Evolutionary conservation across 2,329 filamentous ascomycete species (phyloP).

Genomic region (Colletotrichum sansevieriae): DNA sequence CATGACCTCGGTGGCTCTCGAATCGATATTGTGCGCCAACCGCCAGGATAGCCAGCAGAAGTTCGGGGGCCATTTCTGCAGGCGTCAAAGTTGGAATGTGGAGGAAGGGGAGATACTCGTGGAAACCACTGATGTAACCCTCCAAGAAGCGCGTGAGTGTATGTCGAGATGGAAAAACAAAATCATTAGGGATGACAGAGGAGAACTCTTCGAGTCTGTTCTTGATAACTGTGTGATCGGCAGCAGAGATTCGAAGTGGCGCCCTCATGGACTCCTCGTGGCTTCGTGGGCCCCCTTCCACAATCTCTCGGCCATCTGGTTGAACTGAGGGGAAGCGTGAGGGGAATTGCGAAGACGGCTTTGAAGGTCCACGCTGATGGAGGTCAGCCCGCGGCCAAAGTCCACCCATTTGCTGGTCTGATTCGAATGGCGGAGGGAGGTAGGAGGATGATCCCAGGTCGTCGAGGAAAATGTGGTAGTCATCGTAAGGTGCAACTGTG

Average conservation of each 20-base stretch:
- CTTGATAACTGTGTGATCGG: slow-evolving; percentile 68
- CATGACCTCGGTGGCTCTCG: slow-evolving; percentile 69
- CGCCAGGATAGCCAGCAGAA: slow-evolving; percentile 76
- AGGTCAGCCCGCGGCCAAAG: slow-evolving; percentile 62
- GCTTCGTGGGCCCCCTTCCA: slow-evolving; percentile 52
- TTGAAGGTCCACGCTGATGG: slow-evolving; percentile 57
- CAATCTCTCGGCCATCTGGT: slow-evolving; percentile 63
- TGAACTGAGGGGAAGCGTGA: slow-evolving; percentile 67
- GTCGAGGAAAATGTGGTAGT: slow-evolving; percentile 71
- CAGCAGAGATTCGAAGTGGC: slow-evolving; percentile 63
- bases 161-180: slow-evolving; percentile 77
- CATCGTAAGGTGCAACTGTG: slow-evolving; percentile 61
- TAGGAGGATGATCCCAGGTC: slow-evolving; percentile 68
- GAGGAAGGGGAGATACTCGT: slow-evolving; percentile 69
- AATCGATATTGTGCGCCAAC: slow-evolving; percentile 77
- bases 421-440: slow-evolving; percentile 66
- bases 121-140: slow-evolving; percentile 77
- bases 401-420: slow-evolving; percentile 64
- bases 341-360: slow-evolving; percentile 65
- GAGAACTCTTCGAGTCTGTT: slow-evolving; percentile 73
- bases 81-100: slow-evolving; percentile 76
- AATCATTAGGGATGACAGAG: slow-evolving; percentile 70
- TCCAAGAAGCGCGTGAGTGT: slow-evolving; percentile 77
- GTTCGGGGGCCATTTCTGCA: slow-evolving; percentile 74
- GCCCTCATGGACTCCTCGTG: slow-evolving; percentile 58